Evolutionary conservation across 495 filamentous ascomycete species (phyloP), one percentile per base, ranked within the genome.

Genomic region (Staphylotrichum longicolle): DNA sequence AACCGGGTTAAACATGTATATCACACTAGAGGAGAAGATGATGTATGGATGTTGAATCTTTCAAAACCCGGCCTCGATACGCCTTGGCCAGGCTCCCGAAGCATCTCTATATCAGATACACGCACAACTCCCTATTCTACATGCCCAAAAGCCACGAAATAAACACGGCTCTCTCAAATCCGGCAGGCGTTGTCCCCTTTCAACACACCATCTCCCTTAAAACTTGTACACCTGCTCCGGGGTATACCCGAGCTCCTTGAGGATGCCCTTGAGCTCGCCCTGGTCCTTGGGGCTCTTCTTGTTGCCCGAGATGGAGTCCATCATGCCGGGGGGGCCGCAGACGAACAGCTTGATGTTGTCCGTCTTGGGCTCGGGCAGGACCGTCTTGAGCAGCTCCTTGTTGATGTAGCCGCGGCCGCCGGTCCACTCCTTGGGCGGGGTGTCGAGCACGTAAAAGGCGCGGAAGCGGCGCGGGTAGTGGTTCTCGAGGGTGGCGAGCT

Each of bases 181-280:
- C 2, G 20, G 37, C 15, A 0, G 35, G 11, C 11, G 33, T 5
- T 12, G 14, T 7, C 12, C 20, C 37, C 37, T 10, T 39, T 10
- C 37, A 39, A 7, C 37, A 39, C 37, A 39, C 2, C 37, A 39
- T 7, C 46, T 44, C 50, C 49, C 40, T 56, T 75, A 98, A 74
- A 98, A 98, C 82, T 98, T 98, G 81, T 89, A 98, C 33, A 98
- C 95, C 81, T 98, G 95, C 49, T 97, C 94, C 77, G 90, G 81
- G 58, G 69, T 82, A 79, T 97, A 98, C 15, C 94, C 94, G 54
- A 98, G 76, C 72, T 98, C 91, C 82, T 91, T 89, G 68, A 98
- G 77, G 65, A 86, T 73, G 58, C 94, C 94, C 5, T 76, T 77
- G 44, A 98, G 77, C 82, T 98, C 94, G 49, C 94, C 94, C 77